These are phyloP conservation scores for Apocynum venetum DNA, from an alignment of 257 asterid species.

Conservation along the genomic window DNA sequence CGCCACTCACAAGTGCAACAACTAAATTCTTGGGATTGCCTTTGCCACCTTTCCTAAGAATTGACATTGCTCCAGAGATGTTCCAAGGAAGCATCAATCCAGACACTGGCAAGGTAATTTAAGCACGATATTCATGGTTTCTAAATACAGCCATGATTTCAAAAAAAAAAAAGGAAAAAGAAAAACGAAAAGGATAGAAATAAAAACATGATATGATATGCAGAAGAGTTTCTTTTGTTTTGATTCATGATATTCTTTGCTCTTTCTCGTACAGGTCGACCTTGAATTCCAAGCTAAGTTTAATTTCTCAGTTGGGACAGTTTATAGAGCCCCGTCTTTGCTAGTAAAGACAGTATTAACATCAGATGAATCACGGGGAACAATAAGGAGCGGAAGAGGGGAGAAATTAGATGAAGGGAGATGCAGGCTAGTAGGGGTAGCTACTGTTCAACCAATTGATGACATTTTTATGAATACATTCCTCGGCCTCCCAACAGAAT, in stretches of 20 bases:
- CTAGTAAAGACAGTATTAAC: constrained; percentile 74
- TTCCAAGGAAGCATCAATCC: constrained; percentile 57
- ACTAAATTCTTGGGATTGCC: constrained; percentile 82
- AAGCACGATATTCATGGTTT: not conserved
- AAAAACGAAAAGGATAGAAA: too few relatives aligned
- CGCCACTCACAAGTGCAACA: constrained; percentile 66
- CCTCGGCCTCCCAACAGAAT: constrained; percentile 85
- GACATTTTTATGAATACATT: constrained; percentile 73
- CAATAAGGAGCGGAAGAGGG: constrained; percentile 67
- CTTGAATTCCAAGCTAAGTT: constrained; percentile 70
- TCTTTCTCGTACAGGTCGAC: constrained; percentile 47
- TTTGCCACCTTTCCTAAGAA: constrained; percentile 73
- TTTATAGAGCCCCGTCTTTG: constrained; percentile 72
- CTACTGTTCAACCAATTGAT: constrained; percentile 61
- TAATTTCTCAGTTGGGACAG: constrained; percentile 61
- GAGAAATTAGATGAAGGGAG: constrained; percentile 49
- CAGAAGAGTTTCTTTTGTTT: not conserved
- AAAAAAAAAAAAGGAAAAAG: too few relatives aligned
- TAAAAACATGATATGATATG: not conserved
- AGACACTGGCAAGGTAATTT: constrained; percentile 67
- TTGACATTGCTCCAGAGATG: constrained; percentile 55
- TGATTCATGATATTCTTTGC: not conserved
- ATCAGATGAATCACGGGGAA: constrained; percentile 68
- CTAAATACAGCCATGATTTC: not conserved
- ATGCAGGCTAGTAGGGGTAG: constrained; percentile 82